A percentile compares a stretch with the other conserved stretches of the same genome.
phyloP scores from a whole-genome alignment of 106 monocot species.

The Dactylorhiza incarnata region DNA sequence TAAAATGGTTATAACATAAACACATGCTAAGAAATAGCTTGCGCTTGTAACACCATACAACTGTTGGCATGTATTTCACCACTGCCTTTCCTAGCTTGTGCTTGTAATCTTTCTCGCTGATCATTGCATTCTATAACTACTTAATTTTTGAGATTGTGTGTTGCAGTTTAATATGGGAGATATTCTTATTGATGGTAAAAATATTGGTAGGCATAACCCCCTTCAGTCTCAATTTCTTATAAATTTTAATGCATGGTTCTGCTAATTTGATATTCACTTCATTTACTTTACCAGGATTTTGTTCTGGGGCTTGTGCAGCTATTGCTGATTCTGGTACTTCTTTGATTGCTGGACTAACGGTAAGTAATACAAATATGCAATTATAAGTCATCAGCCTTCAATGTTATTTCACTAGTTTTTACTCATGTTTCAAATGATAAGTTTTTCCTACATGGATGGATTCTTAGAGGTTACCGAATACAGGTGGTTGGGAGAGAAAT shows the following conservation, averaged over 20 bases:
- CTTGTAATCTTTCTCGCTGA: not conserved
- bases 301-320: not conserved
- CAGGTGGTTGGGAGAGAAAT: too few relatives aligned
- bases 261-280: not conserved
- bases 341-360: conserved; percentile 8
- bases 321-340: conserved; percentile 9
- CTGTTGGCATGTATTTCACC: too few relatives aligned
- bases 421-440: too few relatives aligned
- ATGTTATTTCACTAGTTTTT: too few relatives aligned
- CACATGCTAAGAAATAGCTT: too few relatives aligned
- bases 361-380: too few relatives aligned
- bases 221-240: not conserved
- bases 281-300: not conserved
- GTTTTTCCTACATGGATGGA: too few relatives aligned
- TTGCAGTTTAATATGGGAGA: conserved; percentile 67
- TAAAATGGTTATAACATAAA: too few relatives aligned
- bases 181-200: conserved; percentile 39
- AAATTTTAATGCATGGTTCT: not conserved
- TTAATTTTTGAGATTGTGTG: not conserved
- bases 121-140: not conserved
- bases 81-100: too few relatives aligned
- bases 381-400: too few relatives aligned
- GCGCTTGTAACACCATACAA: too few relatives aligned
- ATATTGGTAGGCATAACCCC: conserved; percentile 38
- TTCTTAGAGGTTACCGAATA: too few relatives aligned